Evolutionary conservation across 2,329 filamentous ascomycete species (phyloP).

Genomic region (Trichophyton schoenleinii): DNA sequence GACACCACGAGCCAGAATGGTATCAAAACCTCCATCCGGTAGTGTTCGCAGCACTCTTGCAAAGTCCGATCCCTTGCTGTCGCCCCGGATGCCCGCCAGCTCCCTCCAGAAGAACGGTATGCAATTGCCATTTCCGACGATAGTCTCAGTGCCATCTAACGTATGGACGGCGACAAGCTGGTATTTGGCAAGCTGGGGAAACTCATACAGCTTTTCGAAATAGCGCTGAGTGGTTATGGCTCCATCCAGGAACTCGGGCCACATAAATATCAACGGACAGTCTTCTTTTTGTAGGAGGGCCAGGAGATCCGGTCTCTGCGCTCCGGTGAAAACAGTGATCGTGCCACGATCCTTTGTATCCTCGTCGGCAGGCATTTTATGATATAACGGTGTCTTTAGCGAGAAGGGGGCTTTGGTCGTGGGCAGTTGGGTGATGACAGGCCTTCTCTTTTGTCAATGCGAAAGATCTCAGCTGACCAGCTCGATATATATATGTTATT

Average conservation of each 20-base stretch:
- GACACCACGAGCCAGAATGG: not conserved
- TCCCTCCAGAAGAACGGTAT: slow-evolving; percentile 1
- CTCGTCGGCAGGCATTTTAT: not conserved
- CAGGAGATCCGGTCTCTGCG: not conserved
- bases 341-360: not conserved
- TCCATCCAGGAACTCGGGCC: not conserved
- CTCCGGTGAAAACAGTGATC: not conserved
- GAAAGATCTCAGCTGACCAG: too few species aligned
- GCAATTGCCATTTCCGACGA: not conserved
- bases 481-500: too few species aligned
- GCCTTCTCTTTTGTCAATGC: too few species aligned
- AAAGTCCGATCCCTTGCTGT: too few species aligned
- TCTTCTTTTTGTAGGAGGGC: not conserved
- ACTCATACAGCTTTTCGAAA: not conserved
- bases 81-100: not conserved
- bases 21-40: not conserved
- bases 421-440: too few species aligned
- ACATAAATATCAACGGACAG: not conserved
- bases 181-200: not conserved
- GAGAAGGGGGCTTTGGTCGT: not conserved
- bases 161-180: not conserved
- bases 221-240: not conserved
- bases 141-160: not conserved
- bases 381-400: not conserved
- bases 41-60: not conserved